These are phyloP conservation scores for Lolium rigidum DNA, from an alignment of 176 grass and related monocot genomes.

Conservation along the genomic window DNA sequence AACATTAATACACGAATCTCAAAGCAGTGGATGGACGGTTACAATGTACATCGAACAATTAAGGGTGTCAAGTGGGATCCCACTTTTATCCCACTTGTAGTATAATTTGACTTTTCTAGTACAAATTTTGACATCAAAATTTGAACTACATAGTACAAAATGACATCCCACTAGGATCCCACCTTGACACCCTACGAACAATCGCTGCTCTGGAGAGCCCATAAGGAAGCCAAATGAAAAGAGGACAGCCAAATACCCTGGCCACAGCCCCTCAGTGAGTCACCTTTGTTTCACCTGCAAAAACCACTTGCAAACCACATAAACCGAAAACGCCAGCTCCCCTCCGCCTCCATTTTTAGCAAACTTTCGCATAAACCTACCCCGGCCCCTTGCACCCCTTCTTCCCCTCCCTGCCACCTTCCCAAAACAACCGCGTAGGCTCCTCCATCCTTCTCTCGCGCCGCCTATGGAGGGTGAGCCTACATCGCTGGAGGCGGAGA, in stretches of 20 bases:
- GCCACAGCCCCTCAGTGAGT: slow-evolving; percentile 1
- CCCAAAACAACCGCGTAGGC: background rate
- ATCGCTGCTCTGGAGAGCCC: background rate
- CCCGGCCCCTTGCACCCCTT: background rate
- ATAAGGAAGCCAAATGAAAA: slow-evolving; percentile 12
- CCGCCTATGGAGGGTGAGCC: slow-evolving; percentile 33
- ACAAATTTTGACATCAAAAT: too few species aligned
- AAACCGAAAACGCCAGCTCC: slow-evolving; percentile 47
- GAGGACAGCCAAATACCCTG: background rate
- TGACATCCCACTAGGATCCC: too few species aligned
- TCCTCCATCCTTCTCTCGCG: background rate
- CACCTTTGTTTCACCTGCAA: slow-evolving; percentile 13
- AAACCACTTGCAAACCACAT: slow-evolving; percentile 57
- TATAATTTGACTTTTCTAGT: too few species aligned
- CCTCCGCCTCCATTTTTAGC: slow-evolving; percentile 48
- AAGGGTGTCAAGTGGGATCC: too few species aligned
- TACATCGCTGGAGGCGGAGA: background rate
- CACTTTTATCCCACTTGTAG: too few species aligned
- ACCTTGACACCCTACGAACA: too few species aligned
- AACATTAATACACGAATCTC: too few species aligned
- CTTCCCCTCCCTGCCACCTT: background rate
- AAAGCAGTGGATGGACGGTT: too few species aligned
- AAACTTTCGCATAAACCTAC: slow-evolving; percentile 38
- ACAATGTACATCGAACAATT: background rate
- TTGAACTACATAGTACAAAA: too few species aligned